Evolutionary conservation across 768 basidiomycete genomes (phyloP), one percentile per base, ranked within the genome.

Genomic region (Boletus sensibilis): DNA sequence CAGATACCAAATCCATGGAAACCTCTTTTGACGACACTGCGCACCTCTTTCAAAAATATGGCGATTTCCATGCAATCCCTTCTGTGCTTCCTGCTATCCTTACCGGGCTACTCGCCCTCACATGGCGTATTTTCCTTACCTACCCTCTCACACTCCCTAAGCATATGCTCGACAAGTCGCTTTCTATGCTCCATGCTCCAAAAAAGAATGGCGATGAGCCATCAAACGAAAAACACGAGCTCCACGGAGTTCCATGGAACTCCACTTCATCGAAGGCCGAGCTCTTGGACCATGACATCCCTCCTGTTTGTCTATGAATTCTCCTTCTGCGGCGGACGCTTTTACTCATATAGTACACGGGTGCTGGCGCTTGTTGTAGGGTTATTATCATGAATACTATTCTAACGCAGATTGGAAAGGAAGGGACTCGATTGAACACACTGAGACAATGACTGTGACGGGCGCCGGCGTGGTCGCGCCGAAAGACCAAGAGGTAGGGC

Each of bases 231-330:
- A 72, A 68, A 53, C 59, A 62, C 43, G 72, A 72, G 59, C 58
- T 66, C 52, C 61, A 69, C 64, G 59, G 59, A 23, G 61, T 62
- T 40, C 48, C 55, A 8, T 59, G 63, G 58, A 62, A 64, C 38
- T 62, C 72, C 8, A 53, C 44, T 52, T 64, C 53, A 66, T 72
- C 71, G 58, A 62, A 58, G 64, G 56, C 57, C 18, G 70, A 70
- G 42, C 63, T 61, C 44, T 45, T 63, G 61, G 65, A 72, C 60
- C 57, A 70, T 70, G 71, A 72, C 35, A 66, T 73, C 59, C 68
- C 71, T 69, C 76, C 75, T 77, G 78, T 79, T 74, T 75, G 78
- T 80, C 77, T 75, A 75, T 79, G 75, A 77, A 74, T 78, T 72
- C 66, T 68, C 67, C 66, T 68, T 68, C n/a, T 68, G 56, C 59